Evolutionary conservation across 345 rosid species (phyloP).

Genomic region (Alliaria petiolata): DNA sequence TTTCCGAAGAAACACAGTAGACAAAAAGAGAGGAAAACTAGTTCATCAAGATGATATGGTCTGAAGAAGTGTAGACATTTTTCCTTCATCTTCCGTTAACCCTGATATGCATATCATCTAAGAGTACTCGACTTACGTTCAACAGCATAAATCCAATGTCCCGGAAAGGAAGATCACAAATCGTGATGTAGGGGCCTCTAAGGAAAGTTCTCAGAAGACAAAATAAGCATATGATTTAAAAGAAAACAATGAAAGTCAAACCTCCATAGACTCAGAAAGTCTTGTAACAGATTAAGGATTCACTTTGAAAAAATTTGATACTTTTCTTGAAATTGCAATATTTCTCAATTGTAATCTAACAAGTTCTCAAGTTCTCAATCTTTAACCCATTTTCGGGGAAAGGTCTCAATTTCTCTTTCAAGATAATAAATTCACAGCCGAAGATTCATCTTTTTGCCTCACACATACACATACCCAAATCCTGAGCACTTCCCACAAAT

Average conservation of each 20-base stretch:
- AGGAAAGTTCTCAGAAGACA: background rate
- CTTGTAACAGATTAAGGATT: background rate
- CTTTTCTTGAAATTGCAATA: background rate
- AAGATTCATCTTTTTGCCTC: background rate
- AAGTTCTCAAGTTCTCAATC: background rate
- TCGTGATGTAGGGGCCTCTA: no score
- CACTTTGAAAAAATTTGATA: background rate
- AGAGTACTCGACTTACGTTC: background rate
- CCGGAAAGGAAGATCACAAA: background rate
- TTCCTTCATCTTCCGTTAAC: background rate
- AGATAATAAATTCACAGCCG: no score
- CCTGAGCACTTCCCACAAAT: no score
- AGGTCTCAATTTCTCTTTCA: background rate
- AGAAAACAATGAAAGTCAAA: background rate
- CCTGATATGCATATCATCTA: background rate
- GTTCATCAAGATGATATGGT: background rate
- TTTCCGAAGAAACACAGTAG: background rate
- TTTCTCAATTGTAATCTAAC: background rate
- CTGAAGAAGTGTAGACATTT: background rate
- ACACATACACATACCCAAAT: background rate
- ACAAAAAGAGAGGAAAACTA: background rate
- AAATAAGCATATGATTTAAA: background rate
- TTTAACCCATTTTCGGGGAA: no score
- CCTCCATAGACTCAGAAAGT: background rate
- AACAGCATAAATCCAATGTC: background rate